Conservation (phyloP, 768 basidiomycete genomes). For the Russula vinacea region DNA sequence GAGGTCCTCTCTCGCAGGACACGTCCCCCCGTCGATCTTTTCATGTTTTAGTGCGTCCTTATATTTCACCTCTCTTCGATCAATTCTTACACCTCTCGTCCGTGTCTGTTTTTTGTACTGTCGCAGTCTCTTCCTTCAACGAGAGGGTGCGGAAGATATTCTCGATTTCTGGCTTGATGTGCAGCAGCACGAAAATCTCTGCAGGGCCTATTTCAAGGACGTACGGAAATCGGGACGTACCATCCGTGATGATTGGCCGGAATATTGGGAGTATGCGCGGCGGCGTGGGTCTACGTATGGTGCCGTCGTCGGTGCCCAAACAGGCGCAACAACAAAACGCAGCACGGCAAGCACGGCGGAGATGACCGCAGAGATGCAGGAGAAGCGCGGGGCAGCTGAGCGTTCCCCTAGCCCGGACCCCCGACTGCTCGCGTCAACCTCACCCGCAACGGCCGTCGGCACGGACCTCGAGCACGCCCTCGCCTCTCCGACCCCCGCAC, state of each 20-base stretch:
- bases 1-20: conserved; percentile 91
- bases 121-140: conserved; percentile 85
- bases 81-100: conserved; percentile 5
- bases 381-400: conserved; percentile 62
- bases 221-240: conserved; percentile 90
- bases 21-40: conserved; percentile 92
- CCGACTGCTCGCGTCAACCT: conserved; percentile 46
- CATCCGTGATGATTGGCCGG: conserved; percentile 97
- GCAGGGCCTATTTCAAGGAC: conserved; percentile 98
- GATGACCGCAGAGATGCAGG: conserved; percentile 57
- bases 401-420: conserved; percentile 44
- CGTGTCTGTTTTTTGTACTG: background rate
- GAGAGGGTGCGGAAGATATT: conserved; percentile 94
- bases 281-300: conserved; percentile 91
- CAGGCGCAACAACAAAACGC: conserved; percentile 68
- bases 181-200: conserved; percentile 98
- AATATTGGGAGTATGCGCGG: conserved; percentile 94
- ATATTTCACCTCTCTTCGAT: conserved; percentile 15
- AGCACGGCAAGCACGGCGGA: conserved; percentile 82
- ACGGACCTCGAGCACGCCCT: conserved; percentile 40
- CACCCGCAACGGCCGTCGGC: conserved; percentile 49
- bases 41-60: conserved; percentile 92
- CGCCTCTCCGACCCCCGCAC: conserved; percentile 27
- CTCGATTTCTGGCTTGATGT: conserved; percentile 99
- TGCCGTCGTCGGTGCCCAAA: conserved; percentile 72